Evolutionary conservation across 768 basidiomycete genomes (phyloP), one percentile per base, ranked within the genome.

Genomic region (Multifurca ochricompacta): DNA sequence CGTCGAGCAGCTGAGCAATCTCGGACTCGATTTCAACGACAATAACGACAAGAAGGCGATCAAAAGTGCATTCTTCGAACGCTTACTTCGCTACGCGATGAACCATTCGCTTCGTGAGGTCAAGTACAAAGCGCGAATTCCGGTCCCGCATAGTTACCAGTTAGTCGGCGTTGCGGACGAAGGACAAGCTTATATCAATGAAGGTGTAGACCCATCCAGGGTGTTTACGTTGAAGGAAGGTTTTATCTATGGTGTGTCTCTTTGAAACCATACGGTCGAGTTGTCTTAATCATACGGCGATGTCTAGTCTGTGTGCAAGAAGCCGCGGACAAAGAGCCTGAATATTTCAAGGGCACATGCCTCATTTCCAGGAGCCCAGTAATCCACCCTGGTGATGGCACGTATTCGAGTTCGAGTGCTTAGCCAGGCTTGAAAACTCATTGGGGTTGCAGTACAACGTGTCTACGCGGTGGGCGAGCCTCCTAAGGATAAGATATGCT

Each of bases 111-210:
- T 92, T 37, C 76, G 87, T 4, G 80, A 80, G 40, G 80, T 91
- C 62, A 91, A 91, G 62, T 80, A 87, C 60, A 71, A 74, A 32
- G 90, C 89, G 0, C 74, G 87, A 11, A 85, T 93, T 25, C 79
- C 75, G 6, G 76, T 93, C 6, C 82, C 82, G 0, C 69, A 81
- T 0, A 82, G 81, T 54, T 80, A 80, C 54, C 72, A 82, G 27
- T 74, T 93, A 1, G 85, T 91, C 10, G 91, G 91, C 1, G 77
- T 91, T 8, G 84, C 87, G 3, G 91, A 93, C 62, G 87, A 91
- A 68, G 87, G 87, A n/a, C n/a, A n/a, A n/a, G 54, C 48, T 3
- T 55, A 55, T 13, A 50, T 55, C 3, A 19, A 50, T 2, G 60
- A 55, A 25, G 60, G 58, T 10, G 25, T 10, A n/a, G n/a, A n/a